Base-by-base conservation (phyloP, 75 land plant species). In the Adiantum capillusveneris region DNA sequence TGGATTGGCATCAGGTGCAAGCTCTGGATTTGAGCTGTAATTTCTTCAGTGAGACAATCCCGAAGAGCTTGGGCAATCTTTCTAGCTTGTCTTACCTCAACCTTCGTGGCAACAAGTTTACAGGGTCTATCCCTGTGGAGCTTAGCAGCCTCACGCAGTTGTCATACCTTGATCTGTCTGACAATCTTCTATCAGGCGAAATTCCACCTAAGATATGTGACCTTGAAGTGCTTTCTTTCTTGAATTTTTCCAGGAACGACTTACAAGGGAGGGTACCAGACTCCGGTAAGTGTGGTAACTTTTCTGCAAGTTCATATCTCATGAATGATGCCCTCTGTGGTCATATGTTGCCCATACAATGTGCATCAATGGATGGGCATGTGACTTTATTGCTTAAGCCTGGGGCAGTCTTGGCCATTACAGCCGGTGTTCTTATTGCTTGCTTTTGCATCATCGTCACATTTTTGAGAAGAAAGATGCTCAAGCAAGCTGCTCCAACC, bases 331-430 rank as follows among this genome's bases (percentile, higher is more conserved):
- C 24, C 12, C 70, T 67, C 44, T 67, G 70, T 49, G 64, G 70
- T 0, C 42, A 34, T 3, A 34, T 5, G 37, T 9, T 34, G 9
- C 9, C 37, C 9, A 9, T 34, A 34, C 3, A 34, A 34, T 34
- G 37, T 9, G 9, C 37, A 34, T 9, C 37, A 34, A 9, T 5
- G 13, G 39, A 25, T 21, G 22, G n/a, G 21, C 49, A 46, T 46
- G 14, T 5, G 3, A 25, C 44, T 21, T 17, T 39, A 1, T 30
- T 57, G 13, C 49, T 46, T 17, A 62, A 74, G 1, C 14, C 30
- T 0, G 78, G 75, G 7, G 71, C 68, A 0, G 63, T 76, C 29
- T 65, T 69, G 2, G 81, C 81, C 5, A 68, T 76, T 26, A 20
- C 59, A 0, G 31, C 69, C 2, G 76, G 60, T 21, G 13, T 39